Percentiles rank a stretch among this genome's conserved stretches.
Evolutionary conservation across 768 basidiomycete genomes (phyloP).

Genomic region (Pleurotus platypus): DNA sequence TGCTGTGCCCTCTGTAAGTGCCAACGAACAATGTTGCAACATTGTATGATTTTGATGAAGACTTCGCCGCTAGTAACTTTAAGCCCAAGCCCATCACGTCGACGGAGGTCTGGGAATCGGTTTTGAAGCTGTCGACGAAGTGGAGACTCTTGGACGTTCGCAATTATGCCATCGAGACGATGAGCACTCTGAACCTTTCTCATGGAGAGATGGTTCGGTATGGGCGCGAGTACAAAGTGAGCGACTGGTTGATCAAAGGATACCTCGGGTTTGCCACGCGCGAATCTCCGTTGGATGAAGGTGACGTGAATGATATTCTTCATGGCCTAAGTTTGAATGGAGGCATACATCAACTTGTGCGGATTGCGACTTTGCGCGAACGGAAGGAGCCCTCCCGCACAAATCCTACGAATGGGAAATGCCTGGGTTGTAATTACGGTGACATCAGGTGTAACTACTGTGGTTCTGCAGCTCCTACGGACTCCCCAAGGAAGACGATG

Average conservation of each 20-base stretch:
- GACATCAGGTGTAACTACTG: background rate
- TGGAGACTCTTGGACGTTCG: slow-evolving; percentile 3
- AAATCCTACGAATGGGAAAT: background rate
- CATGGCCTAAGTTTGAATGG: background rate
- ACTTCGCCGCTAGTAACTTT: background rate
- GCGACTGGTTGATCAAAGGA: background rate
- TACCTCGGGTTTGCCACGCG: background rate
- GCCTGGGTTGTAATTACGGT: background rate
- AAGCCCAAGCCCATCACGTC: background rate
- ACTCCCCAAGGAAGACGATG: no score
- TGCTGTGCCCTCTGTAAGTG: background rate
- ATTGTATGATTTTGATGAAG: background rate
- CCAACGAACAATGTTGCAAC: background rate
- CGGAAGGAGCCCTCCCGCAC: background rate
- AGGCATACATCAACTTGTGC: background rate
- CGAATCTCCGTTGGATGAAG: background rate
- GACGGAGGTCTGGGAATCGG: background rate
- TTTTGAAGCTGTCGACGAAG: background rate
- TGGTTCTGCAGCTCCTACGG: background rate
- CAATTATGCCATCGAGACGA: background rate
- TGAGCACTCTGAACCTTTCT: background rate
- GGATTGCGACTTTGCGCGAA: background rate
- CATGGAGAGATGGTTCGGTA: background rate
- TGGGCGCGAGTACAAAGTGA: background rate
- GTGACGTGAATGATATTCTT: background rate